Percentiles rank a stretch among this genome's conserved stretches.
These are phyloP conservation scores for Mycena filopes DNA, from an alignment of 768 basidiomycete genomes.

Conservation along the genomic window DNA sequence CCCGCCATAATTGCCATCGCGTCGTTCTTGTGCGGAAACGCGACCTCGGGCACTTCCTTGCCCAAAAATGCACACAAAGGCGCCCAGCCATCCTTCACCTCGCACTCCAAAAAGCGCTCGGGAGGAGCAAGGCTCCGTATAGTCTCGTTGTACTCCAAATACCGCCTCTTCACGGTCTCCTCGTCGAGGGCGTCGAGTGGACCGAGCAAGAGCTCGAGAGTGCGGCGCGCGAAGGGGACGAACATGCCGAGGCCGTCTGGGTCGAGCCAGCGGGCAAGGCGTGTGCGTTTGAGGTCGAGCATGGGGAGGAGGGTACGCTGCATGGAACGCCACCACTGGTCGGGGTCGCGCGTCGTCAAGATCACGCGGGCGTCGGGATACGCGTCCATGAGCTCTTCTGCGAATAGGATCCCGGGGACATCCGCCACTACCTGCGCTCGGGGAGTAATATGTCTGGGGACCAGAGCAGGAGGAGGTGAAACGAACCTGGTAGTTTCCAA, in stretches of 20 bases:
- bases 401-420: conserved; percentile 28
- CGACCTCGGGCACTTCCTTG: conserved; percentile 7
- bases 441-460: neutral
- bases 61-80: conserved; percentile 24
- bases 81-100: conserved; percentile 24
- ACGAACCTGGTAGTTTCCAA: conserved; percentile 17
- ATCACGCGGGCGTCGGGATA: conserved; percentile 25
- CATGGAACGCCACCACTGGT: conserved; percentile 25
- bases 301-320: conserved; percentile 25
- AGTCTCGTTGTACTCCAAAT: conserved; percentile 2
- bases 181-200: conserved; percentile 15
- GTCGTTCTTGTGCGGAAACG: conserved; percentile 31
- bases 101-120: conserved; percentile 13
- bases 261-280: conserved; percentile 24
- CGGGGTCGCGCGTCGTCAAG: conserved; percentile 25
- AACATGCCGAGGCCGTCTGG: conserved; percentile 20
- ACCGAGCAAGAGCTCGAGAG: conserved; percentile 26
- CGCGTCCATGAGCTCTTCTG: conserved; percentile 14
- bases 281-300: neutral
- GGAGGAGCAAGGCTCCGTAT: conserved; percentile 6
- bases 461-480: neutral
- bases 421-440: conserved; percentile 19
- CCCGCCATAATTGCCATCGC: conserved; percentile 24
- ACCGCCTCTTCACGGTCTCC: conserved; percentile 3
- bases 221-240: conserved; percentile 28